These are phyloP conservation scores for Phytophthora brassicae DNA, from an alignment of 352 stramenopile genomes.

Conservation along the genomic window DNA sequence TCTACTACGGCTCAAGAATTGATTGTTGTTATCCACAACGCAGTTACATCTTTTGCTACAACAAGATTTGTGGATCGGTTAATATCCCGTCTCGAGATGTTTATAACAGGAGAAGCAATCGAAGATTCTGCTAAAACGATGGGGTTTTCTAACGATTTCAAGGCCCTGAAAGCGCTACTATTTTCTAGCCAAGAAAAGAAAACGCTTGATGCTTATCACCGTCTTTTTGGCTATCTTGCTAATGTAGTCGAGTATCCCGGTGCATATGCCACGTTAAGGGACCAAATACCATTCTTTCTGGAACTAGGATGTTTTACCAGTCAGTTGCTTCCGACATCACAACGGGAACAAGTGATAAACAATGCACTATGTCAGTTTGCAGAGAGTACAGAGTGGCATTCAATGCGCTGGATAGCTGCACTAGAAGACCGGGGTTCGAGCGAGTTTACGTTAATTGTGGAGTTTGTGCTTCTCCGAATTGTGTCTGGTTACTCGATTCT, in stretches of 20 bases:
- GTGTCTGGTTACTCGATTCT: conserved; percentile 19
- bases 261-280: not conserved
- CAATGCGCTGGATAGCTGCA: conserved; percentile 32
- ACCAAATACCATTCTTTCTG: conserved; percentile 10
- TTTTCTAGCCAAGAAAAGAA: conserved; percentile 24
- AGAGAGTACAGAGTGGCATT: conserved; percentile 22
- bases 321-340: conserved; percentile 18
- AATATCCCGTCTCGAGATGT: conserved; percentile 10
- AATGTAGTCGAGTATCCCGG: conserved; percentile 10
- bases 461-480: conserved; percentile 32
- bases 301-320: conserved; percentile 27
- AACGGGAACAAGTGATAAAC: conserved; percentile 26
- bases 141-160: conserved; percentile 17
- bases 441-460: conserved; percentile 22
- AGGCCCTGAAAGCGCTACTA: conserved; percentile 26
- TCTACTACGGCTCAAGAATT: conserved; percentile 6
- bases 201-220: conserved; percentile 17
- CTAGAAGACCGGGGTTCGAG: conserved; percentile 8
- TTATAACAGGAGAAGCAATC: not conserved
- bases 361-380: conserved; percentile 22
- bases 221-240: conserved; percentile 19
- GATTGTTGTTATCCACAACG: conserved; percentile 12
- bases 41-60: conserved; percentile 12
- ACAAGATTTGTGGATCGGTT: conserved; percentile 13
- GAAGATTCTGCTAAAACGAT: conserved; percentile 1